phyloP scores from a whole-genome alignment of 2,329 filamentous ascomycete species.

The Colletotrichum phormii region DNA sequence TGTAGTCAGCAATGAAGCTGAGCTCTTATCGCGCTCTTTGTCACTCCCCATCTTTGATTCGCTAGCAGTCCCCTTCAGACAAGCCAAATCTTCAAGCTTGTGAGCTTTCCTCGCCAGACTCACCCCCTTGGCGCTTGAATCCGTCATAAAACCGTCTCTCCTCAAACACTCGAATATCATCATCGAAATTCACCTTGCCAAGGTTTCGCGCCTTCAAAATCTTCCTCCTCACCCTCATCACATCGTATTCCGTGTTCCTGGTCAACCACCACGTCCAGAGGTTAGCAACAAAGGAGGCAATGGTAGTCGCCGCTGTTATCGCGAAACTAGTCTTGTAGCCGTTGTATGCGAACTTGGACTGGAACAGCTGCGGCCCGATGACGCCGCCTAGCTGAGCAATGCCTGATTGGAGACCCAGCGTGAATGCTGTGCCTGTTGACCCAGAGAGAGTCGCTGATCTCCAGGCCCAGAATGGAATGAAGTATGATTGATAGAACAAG shows the following conservation, averaged over 20 bases:
- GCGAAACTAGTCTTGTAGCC: conserved; percentile 43
- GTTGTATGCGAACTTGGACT: conserved; percentile 53
- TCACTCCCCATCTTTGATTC: neutral
- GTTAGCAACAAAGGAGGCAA: conserved; percentile 41
- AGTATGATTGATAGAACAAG: conserved; percentile 55
- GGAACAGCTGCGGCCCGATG: conserved; percentile 57
- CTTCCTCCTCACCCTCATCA: conserved; percentile 38
- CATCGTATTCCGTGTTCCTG: conserved; percentile 41
- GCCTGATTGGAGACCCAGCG: conserved; percentile 54
- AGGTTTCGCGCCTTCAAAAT: conserved; percentile 33
- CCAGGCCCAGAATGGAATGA: conserved; percentile 60
- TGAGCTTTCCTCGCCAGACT: conserved; percentile 2
- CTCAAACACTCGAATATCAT: conserved; percentile 21
- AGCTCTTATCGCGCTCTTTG: neutral
- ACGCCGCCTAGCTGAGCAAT: conserved; percentile 59
- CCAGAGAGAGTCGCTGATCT: conserved; percentile 54
- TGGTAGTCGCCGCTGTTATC: conserved; percentile 40
- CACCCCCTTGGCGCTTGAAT: neutral
- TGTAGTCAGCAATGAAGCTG: neutral
- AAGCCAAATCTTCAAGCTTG: neutral
- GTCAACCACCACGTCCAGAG: conserved; percentile 43
- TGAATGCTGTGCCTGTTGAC: conserved; percentile 57
- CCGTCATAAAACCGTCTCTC: conserved; percentile 19
- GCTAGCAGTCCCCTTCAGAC: neutral
- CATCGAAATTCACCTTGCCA: conserved; percentile 32